Conservation (phyloP, 139 green algal genomes). For the Bryopsis sp. region DNA sequence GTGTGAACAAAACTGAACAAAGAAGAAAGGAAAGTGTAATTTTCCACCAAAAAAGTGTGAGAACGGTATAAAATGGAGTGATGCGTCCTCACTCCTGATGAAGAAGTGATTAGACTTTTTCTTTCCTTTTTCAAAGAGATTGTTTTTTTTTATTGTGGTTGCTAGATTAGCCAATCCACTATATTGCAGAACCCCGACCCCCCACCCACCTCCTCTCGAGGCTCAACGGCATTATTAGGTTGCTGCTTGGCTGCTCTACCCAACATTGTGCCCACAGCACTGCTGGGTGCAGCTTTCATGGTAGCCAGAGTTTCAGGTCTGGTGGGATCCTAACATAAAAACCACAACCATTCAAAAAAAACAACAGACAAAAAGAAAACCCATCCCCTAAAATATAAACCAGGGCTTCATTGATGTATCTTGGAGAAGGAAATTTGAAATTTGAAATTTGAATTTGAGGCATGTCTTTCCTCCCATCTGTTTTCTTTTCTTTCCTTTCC, state of each 20-base stretch:
- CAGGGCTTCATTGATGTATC: neutral
- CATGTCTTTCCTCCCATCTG: neutral
- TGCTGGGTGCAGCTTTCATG: neutral
- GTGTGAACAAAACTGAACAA: neutral
- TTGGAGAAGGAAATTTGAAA: neutral
- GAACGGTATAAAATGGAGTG: too few species aligned
- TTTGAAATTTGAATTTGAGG: too few species aligned
- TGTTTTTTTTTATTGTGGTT: too few species aligned
- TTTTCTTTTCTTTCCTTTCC: neutral
- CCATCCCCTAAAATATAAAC: neutral
- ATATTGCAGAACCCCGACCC: too few species aligned
- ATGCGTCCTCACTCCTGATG: too few species aligned
- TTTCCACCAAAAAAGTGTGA: too few species aligned
- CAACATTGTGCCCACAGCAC: neutral
- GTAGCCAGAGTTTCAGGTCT: neutral
- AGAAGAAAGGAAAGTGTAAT: neutral
- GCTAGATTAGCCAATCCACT: too few species aligned
- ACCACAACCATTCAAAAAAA: neutral
- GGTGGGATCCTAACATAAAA: neutral
- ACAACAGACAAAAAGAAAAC: neutral
- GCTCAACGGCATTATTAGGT: too few species aligned
- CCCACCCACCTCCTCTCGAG: too few species aligned
- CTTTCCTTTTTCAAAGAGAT: too few species aligned
- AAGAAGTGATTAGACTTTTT: too few species aligned
- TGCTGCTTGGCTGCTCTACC: neutral